Percentiles rank a stretch among this genome's conserved stretches.
phyloP scores from a whole-genome alignment of 2,329 filamentous ascomycete genomes.

The Alternaria sp. region DNA sequence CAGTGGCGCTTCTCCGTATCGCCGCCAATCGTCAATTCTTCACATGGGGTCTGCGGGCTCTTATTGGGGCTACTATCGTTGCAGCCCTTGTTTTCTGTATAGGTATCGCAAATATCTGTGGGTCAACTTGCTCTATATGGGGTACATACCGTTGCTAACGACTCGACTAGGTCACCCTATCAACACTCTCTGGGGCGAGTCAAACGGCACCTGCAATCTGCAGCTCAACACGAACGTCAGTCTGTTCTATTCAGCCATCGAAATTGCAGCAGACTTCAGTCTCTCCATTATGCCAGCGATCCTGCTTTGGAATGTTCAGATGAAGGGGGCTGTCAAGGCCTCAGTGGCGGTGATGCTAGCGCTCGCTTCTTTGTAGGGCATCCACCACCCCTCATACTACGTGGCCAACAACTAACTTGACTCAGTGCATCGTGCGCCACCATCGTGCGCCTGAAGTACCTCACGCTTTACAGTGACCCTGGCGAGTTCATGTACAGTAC shows the following conservation, averaged over 20 bases:
- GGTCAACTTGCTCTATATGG: neutral
- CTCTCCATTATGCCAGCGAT: constrained; percentile 30
- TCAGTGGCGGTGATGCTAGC: constrained; percentile 53
- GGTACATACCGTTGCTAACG: neutral
- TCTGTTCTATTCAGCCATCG: constrained; percentile 33
- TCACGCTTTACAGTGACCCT: constrained; percentile 52
- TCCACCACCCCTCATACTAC: neutral
- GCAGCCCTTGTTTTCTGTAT: constrained; percentile 28
- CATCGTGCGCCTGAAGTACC: constrained; percentile 55
- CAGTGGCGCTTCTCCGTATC: constrained; percentile 31
- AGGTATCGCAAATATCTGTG: constrained; percentile 33
- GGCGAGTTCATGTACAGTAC: constrained; percentile 53
- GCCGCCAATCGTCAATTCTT: constrained; percentile 19
- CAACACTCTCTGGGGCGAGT: constrained; percentile 31
- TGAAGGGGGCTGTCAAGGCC: constrained; percentile 51
- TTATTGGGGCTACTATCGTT: constrained; percentile 24
- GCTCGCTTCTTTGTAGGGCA: constrained; percentile 52
- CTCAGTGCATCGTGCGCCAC: constrained; percentile 48
- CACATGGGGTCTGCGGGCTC: constrained; percentile 18
- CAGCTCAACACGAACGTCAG: constrained; percentile 31
- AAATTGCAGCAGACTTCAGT: constrained; percentile 30
- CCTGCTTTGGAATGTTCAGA: constrained; percentile 34
- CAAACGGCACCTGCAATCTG: constrained; percentile 29
- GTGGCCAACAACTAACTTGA: constrained; percentile 1
- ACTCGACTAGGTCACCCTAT: constrained; percentile 24